Evolutionary conservation across 108 stramenopile species (phyloP).

Genomic region (Cylindrotheca fusiformis): DNA sequence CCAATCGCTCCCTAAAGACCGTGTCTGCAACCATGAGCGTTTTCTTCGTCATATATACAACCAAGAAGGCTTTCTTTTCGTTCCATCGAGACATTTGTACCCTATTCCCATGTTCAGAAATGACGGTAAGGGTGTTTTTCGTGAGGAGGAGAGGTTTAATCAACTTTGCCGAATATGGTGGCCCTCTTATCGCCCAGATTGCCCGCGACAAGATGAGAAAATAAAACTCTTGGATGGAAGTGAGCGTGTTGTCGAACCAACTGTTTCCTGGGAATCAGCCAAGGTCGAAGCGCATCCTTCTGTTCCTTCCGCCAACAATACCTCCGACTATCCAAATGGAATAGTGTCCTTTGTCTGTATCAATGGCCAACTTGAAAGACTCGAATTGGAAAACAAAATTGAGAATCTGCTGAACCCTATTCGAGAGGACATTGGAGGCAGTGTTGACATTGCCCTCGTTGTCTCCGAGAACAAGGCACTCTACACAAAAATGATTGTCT

Average conservation of each 20-base stretch:
- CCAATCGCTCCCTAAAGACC: not conserved
- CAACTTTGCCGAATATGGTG: not conserved
- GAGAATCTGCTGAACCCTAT: conserved; percentile 4
- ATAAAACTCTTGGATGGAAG: not conserved
- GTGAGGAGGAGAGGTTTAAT: not conserved
- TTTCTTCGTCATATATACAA: not conserved
- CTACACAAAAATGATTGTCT: not conserved
- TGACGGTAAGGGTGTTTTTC: not conserved
- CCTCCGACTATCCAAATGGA: too few relatives aligned
- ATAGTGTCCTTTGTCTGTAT: conserved; percentile 13
- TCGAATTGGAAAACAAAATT: conserved; percentile 9
- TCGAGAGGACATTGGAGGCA: conserved; percentile 1
- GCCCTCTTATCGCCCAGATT: not conserved
- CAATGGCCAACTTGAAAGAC: conserved; percentile 3
- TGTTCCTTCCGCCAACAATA: not conserved
- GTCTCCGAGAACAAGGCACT: conserved; percentile 1
- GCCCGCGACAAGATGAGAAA: not conserved
- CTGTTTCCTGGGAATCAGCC: not conserved
- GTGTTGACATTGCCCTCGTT: conserved; percentile 5
- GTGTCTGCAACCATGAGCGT: not conserved
- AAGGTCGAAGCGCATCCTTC: not conserved
- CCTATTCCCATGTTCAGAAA: not conserved
- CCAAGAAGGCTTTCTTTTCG: not conserved
- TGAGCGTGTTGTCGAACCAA: not conserved
- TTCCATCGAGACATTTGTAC: not conserved